Evolutionary conservation across 441 rosid species (phyloP).

Genomic region (Manihot esculenta): DNA sequence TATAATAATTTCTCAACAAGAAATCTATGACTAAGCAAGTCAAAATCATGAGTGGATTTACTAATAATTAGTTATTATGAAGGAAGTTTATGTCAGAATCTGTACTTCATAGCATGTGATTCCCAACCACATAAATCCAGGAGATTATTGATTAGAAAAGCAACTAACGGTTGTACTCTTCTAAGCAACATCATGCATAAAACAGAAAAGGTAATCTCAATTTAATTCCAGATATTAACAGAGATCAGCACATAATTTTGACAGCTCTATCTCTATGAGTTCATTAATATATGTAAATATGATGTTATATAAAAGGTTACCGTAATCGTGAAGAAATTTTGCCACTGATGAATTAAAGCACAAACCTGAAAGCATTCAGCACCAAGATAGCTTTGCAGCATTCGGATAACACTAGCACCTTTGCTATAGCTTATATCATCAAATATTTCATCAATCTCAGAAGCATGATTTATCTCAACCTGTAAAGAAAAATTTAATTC

Average conservation of each 20-base stretch:
- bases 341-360: no score
- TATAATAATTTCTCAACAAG: constrained; percentile 3
- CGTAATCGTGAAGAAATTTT: background rate
- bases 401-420: constrained; percentile 92
- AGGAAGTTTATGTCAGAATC: background rate
- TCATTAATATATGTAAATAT: background rate
- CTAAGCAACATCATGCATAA: constrained; percentile 1
- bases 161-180: background rate
- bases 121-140: background rate
- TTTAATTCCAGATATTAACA: no score
- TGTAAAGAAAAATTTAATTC: constrained; percentile 30
- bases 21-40: background rate
- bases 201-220: no score
- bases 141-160: background rate
- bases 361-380: constrained; percentile 89
- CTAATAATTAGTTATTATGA: background rate
- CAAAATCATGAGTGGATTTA: background rate
- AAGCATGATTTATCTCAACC: constrained; percentile 91
- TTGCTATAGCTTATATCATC: constrained; percentile 91
- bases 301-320: background rate
- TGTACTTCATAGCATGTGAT: background rate
- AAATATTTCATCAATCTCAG: constrained; percentile 87
- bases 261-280: background rate
- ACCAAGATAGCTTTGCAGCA: constrained; percentile 96
- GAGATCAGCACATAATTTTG: no score